A percentile compares a stretch with the other conserved stretches of the same genome.
phyloP scores from a whole-genome alignment of 2,329 filamentous ascomycete species.

The Cryphonectria carpinicola region DNA sequence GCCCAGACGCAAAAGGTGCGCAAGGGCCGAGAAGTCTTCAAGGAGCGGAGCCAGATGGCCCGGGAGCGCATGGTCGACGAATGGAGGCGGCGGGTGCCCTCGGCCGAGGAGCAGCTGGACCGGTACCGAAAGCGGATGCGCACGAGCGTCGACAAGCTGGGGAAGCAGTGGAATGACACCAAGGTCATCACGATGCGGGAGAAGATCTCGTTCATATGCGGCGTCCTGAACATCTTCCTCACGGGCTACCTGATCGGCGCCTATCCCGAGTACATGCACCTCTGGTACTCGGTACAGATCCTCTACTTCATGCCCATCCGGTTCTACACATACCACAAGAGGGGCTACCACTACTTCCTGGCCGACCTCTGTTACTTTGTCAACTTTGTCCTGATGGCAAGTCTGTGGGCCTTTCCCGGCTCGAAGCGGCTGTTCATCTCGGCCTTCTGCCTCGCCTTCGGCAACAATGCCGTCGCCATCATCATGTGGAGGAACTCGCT shows the following conservation, averaged over 20 bases:
- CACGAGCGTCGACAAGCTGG: slow-evolving; percentile 83
- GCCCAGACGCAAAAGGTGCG: slow-evolving; percentile 84
- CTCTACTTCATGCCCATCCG: slow-evolving; percentile 97
- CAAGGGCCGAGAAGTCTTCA: slow-evolving; percentile 79
- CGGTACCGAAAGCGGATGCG: slow-evolving; percentile 89
- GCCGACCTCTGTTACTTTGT: slow-evolving; percentile 98
- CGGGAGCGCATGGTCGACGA: slow-evolving; percentile 90
- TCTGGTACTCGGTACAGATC: slow-evolving; percentile 89
- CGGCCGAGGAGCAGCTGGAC: slow-evolving; percentile 89
- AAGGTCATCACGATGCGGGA: slow-evolving; percentile 87
- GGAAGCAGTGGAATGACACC: slow-evolving; percentile 84
- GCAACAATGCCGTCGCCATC: slow-evolving; percentile 96
- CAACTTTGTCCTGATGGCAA: slow-evolving; percentile 81
- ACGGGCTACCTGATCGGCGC: slow-evolving; percentile 92
- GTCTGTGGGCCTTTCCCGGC: slow-evolving; percentile 86
- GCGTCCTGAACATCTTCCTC: slow-evolving; percentile 96
- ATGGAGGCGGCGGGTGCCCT: slow-evolving; percentile 83
- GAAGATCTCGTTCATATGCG: slow-evolving; percentile 94
- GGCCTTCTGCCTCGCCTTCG: slow-evolving; percentile 88
- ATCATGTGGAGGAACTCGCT: slow-evolving; percentile 99
- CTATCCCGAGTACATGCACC: slow-evolving; percentile 81
- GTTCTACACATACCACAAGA: slow-evolving; percentile 86
- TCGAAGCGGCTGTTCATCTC: slow-evolving; percentile 93
- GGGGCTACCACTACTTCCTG: slow-evolving; percentile 95
- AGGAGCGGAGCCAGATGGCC: slow-evolving; percentile 75